These are phyloP conservation scores for Orbilia blumenaviensis DNA, from an alignment of 2,329 filamentous ascomycete species.

Conservation along the genomic window DNA sequence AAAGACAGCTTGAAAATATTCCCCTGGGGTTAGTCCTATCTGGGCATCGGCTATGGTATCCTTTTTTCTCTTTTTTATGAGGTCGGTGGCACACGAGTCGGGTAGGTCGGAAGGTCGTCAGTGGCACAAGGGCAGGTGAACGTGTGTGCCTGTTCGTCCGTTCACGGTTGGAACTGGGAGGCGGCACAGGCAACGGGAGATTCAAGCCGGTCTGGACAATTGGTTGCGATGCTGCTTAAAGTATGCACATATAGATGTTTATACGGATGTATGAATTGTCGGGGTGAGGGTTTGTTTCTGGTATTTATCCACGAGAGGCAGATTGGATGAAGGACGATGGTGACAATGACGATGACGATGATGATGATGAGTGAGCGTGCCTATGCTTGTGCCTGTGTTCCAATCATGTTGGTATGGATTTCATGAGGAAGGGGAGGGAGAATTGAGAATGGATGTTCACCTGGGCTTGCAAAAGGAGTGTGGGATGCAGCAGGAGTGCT, in stretches of 20 bases:
- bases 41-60: conserved; percentile 19
- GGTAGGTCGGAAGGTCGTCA: not conserved
- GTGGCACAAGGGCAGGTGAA: conserved; percentile 11
- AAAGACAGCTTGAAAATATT: not conserved
- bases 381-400: not conserved
- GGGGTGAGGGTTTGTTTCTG: not conserved
- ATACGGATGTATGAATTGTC: too few species aligned
- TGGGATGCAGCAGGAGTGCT: not conserved
- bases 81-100: conserved; percentile 5
- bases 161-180: not conserved
- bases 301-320: not conserved
- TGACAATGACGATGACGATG: not conserved
- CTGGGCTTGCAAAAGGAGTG: conserved; percentile 6
- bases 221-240: not conserved
- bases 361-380: not conserved
- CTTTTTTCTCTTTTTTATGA: not conserved
- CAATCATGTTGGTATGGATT: conserved; percentile 1
- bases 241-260: too few species aligned
- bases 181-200: not conserved
- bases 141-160: not conserved
- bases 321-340: not conserved
- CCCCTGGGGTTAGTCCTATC: conserved; percentile 15
- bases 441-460: conserved; percentile 1
- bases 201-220: not conserved
- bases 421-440: not conserved